phyloP scores from a whole-genome alignment of 768 basidiomycete species.

The Leucocoprinus leucothites region DNA sequence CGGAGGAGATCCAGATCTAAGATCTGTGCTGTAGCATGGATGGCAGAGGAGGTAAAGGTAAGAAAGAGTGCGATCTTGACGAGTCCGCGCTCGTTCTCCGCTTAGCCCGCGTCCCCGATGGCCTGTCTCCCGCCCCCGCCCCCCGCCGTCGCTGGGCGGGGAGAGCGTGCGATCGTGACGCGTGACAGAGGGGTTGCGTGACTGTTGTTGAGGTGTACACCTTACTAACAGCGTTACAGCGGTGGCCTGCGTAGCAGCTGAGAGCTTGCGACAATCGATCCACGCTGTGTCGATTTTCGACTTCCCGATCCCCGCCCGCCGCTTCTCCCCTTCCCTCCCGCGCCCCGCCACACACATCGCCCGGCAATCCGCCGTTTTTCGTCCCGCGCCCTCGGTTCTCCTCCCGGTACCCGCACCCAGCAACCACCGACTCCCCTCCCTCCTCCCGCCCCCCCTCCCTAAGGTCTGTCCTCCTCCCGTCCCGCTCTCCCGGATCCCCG shows the following conservation, averaged over 20 bases:
- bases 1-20: slow-evolving; percentile 12
- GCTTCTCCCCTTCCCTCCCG: slow-evolving; percentile 12
- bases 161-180: slow-evolving; percentile 14
- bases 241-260: slow-evolving; percentile 14
- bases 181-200: slow-evolving; percentile 10
- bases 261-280: slow-evolving; percentile 15
- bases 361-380: slow-evolving; percentile 9
- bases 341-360: slow-evolving; percentile 4
- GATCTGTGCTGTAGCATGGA: slow-evolving; percentile 14
- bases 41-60: slow-evolving; percentile 8
- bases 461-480: slow-evolving; percentile 8
- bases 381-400: slow-evolving; percentile 2
- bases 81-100: slow-evolving; percentile 1
- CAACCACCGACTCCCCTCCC: not conserved
- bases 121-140: not conserved
- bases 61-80: no score
- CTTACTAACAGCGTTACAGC: slow-evolving; percentile 15
- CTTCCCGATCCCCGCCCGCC: slow-evolving; percentile 14
- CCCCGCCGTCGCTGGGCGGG: slow-evolving; percentile 12
- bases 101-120: not conserved
- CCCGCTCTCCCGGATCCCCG: slow-evolving; percentile 5
- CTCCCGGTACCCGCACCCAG: not conserved
- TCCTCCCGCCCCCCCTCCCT: slow-evolving; percentile 7
- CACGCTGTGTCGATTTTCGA: slow-evolving; percentile 13
- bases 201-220: slow-evolving; percentile 11